phyloP scores from a whole-genome alignment of 352 stramenopile genomes.

The Pythium plurisporium region DNA sequence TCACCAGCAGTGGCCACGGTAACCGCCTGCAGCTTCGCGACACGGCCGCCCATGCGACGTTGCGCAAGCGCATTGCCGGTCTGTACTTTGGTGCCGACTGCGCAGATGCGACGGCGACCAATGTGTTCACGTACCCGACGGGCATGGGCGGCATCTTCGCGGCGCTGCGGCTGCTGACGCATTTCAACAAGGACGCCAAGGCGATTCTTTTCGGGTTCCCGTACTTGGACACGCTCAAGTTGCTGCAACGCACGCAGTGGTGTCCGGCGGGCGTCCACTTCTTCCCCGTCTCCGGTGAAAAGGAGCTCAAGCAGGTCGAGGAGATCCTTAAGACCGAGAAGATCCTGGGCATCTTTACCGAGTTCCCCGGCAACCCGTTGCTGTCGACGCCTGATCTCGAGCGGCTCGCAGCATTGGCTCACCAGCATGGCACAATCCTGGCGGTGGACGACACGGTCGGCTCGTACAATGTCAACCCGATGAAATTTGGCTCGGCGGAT shows the following conservation, averaged over 20 bases:
- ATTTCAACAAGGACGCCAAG: slow-evolving; percentile 38
- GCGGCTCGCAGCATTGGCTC: slow-evolving; percentile 71
- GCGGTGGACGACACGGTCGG: slow-evolving; percentile 90
- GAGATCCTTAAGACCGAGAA: slow-evolving; percentile 61
- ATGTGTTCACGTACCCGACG: slow-evolving; percentile 81
- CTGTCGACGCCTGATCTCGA: slow-evolving; percentile 82
- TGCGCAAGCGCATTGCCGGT: slow-evolving; percentile 49
- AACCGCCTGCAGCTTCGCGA: slow-evolving; percentile 10
- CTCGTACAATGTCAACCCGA: slow-evolving; percentile 90
- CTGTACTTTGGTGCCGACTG: slow-evolving; percentile 38
- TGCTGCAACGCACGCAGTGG: slow-evolving; percentile 85
- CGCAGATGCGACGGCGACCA: slow-evolving; percentile 3
- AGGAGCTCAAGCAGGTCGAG: slow-evolving; percentile 57
- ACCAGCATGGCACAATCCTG: slow-evolving; percentile 83
- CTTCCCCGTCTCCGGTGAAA: slow-evolving; percentile 76
- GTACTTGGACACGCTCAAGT: slow-evolving; percentile 93
- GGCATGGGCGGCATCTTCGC: slow-evolving; percentile 89
- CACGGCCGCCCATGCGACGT: slow-evolving; percentile 27
- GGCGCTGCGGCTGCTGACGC: slow-evolving; percentile 63
- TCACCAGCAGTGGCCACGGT: slow-evolving; percentile 24
- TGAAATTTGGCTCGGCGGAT: slow-evolving; percentile 74
- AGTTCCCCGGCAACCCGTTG: slow-evolving; percentile 92
- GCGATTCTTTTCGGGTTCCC: slow-evolving; percentile 91
- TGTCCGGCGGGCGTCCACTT: slow-evolving; percentile 85
- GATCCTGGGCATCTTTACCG: slow-evolving; percentile 88